Conservation (phyloP, 208 protist genomes). For the Trypanosoma cruzi region DNA sequence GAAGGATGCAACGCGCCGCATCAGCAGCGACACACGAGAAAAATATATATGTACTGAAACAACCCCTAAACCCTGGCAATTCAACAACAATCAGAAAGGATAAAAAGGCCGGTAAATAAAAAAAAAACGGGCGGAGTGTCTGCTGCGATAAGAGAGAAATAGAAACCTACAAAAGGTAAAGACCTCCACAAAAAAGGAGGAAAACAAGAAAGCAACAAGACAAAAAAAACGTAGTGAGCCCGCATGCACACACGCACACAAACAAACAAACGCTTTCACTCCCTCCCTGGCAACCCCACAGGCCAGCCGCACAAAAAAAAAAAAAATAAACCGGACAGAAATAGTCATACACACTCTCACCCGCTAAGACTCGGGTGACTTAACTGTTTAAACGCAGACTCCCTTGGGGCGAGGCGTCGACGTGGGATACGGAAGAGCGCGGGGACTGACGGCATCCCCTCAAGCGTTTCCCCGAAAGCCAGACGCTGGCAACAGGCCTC, state of each 20-base stretch:
- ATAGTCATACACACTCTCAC: background rate
- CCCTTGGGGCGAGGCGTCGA: conserved; percentile 23
- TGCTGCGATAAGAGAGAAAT: background rate
- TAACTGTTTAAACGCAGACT: conserved; percentile 5
- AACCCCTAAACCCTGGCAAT: background rate
- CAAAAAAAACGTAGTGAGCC: background rate
- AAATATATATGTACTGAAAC: background rate
- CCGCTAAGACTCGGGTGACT: conserved; percentile 11
- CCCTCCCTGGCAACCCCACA: conserved; percentile 1
- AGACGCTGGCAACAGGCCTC: conserved; percentile 85
- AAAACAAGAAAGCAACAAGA: background rate
- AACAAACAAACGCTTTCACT: background rate
- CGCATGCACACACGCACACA: background rate
- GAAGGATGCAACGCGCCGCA: conserved; percentile 4
- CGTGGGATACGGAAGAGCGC: conserved; percentile 79
- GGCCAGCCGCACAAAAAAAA: conserved; percentile 16
- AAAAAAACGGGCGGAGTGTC: background rate
- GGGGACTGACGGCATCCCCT: conserved; percentile 57
- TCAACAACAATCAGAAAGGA: background rate
- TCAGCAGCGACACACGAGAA: background rate
- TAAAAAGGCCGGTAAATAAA: background rate
- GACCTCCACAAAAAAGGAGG: background rate
- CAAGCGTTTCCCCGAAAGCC: conserved; percentile 49
- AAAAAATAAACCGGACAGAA: background rate
- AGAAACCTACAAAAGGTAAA: too few species aligned